phyloP scores from a whole-genome alignment of 495 filamentous ascomycete species.

The Xylaria bambusicola region DNA sequence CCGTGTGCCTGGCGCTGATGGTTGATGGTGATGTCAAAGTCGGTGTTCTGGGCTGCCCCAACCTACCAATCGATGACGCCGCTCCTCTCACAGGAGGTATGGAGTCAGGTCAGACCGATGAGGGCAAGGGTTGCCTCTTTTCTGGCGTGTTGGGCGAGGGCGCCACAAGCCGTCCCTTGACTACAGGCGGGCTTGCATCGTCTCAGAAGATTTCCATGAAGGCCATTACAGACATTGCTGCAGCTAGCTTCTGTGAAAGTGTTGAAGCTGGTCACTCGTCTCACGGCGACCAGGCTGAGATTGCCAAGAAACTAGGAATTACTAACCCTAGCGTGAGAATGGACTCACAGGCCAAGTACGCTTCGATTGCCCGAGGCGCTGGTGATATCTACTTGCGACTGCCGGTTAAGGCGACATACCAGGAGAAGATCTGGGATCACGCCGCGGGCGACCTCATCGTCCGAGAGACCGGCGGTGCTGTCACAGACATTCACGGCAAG shows the following conservation, averaged over 20 bases:
- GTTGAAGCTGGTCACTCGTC: constrained; percentile 89
- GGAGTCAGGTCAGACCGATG: constrained; percentile 67
- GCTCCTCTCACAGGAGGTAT: constrained; percentile 65
- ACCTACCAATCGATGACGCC: constrained; percentile 81
- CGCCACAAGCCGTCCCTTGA: constrained; percentile 72
- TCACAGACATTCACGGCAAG: constrained; percentile 81
- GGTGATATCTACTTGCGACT: constrained; percentile 93
- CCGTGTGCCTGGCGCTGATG: constrained; percentile 88
- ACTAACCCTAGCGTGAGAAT: constrained; percentile 82
- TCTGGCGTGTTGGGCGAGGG: constrained; percentile 76
- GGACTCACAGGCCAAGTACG: constrained; percentile 99
- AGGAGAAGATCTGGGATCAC: constrained; percentile 99
- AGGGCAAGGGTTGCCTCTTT: constrained; percentile 79
- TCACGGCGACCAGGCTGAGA: constrained; percentile 81
- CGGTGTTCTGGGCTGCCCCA: constrained; percentile 91
- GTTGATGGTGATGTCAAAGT: constrained; percentile 94
- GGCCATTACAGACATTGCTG: constrained; percentile 66
- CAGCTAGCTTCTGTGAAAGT: constrained; percentile 91
- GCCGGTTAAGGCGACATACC: constrained; percentile 79
- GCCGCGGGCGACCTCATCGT: constrained; percentile 96
- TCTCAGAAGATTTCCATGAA: constrained; percentile 76
- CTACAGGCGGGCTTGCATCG: constrained; percentile 56
- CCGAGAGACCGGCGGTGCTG: constrained; percentile 87
- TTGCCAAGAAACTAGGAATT: constrained; percentile 83
- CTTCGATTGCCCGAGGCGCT: constrained; percentile 89